Evolutionary conservation across 257 asterid genomes (phyloP).

Genomic region (Paraleonurus japonicus): DNA sequence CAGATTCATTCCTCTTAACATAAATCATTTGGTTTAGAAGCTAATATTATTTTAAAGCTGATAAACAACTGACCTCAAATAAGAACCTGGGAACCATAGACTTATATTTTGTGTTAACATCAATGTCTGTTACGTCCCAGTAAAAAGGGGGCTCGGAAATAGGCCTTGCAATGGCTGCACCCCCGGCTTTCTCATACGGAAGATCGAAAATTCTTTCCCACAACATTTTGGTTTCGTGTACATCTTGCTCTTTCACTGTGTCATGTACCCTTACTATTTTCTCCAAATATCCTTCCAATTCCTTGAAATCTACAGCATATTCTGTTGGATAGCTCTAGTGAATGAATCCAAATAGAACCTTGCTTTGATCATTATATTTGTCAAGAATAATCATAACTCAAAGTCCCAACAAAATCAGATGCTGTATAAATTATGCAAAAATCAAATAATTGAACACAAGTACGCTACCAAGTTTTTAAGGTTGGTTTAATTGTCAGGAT

Average conservation of each 20-base stretch:
- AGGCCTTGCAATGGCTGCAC: conserved; percentile 40
- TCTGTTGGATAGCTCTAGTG: conserved; percentile 85
- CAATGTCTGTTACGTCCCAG: conserved; percentile 62
- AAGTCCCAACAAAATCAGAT: not conserved
- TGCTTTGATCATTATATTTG: conserved; percentile 19
- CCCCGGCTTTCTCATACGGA: conserved; percentile 89
- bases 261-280: conserved; percentile 56
- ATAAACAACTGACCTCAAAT: conserved; percentile 62
- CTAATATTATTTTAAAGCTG: not conserved
- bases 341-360: conserved; percentile 24
- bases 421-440: not conserved
- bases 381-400: conserved; percentile 9
- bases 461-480: not conserved
- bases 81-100: conserved; percentile 77
- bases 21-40: not conserved
- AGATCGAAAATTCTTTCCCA: conserved; percentile 83
- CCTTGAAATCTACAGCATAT: conserved; percentile 67
- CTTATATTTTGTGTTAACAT: conserved; percentile 70
- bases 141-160: conserved; percentile 48
- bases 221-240: conserved; percentile 47
- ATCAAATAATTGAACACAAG: not conserved
- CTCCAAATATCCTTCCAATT: conserved; percentile 52
- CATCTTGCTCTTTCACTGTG: conserved; percentile 42
- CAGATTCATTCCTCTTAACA: conserved; percentile 3
- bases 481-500: not conserved